Percentiles rank a stretch among this genome's conserved stretches.
Conservation (phyloP, 1,284 basidiomycete species). For the Apiotrichum siamense region DNA sequence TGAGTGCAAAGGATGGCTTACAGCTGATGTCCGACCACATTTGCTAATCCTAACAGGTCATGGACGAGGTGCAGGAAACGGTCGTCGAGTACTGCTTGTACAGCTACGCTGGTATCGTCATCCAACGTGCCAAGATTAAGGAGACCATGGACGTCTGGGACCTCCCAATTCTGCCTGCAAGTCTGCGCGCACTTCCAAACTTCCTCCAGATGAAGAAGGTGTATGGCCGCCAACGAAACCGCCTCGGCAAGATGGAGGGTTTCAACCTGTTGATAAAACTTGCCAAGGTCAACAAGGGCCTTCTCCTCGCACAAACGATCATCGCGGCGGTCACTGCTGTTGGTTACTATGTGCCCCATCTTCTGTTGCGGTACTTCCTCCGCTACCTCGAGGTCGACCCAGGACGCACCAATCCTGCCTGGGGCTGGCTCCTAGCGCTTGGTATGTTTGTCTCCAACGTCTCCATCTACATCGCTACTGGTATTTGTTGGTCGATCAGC, state of each 20-base stretch:
- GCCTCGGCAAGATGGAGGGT: constrained; percentile 33
- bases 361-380: constrained; percentile 66
- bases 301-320: constrained; percentile 49
- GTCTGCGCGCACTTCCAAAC: constrained; percentile 55
- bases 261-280: constrained; percentile 44
- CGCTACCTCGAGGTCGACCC: constrained; percentile 60
- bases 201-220: constrained; percentile 32
- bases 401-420: constrained; percentile 49
- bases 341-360: constrained; percentile 70
- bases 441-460: constrained; percentile 65
- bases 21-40: too few species aligned
- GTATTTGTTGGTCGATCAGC: constrained; percentile 44
- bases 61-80: constrained; percentile 49
- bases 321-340: constrained; percentile 61
- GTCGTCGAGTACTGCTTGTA: constrained; percentile 64
- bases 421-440: constrained; percentile 50
- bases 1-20: too few species aligned
- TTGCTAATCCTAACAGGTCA: constrained; percentile 41
- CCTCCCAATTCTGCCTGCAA: constrained; percentile 66
- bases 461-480: constrained; percentile 51
- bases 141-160: constrained; percentile 75
- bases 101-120: constrained; percentile 73
- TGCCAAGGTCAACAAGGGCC: constrained; percentile 38
- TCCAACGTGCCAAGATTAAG: constrained; percentile 68
- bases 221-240: constrained; percentile 34